A percentile compares a stretch with the other conserved stretches of the same genome.
phyloP scores from a whole-genome alignment of 305 asterid species.

The Fraxinus greggii region DNA sequence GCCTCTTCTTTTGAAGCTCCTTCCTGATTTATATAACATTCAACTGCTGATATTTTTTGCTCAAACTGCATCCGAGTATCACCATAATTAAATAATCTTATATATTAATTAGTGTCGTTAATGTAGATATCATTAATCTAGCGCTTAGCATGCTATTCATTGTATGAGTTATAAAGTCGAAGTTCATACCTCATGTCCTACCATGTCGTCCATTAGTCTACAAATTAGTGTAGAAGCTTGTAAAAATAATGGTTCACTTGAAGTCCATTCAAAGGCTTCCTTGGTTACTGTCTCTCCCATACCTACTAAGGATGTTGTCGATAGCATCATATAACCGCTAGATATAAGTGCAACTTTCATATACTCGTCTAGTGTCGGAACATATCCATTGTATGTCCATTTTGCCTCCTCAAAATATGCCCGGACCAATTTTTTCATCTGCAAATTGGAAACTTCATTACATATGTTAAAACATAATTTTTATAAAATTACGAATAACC shows the following conservation, averaged over 20 bases:
- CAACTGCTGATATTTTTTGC: not conserved
- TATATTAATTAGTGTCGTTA: too few relatives aligned
- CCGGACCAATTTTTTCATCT: slow-evolving; percentile 27
- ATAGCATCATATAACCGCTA: slow-evolving; percentile 13
- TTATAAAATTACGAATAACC: too few relatives aligned
- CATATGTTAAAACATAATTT: too few relatives aligned
- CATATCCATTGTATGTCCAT: not conserved
- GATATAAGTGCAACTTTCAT: slow-evolving; percentile 24
- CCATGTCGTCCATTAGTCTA: slow-evolving; percentile 30
- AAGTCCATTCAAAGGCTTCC: not conserved
- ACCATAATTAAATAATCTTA: too few relatives aligned
- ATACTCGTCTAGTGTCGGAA: slow-evolving; percentile 27
- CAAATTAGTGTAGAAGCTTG: slow-evolving; percentile 14
- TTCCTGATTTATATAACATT: slow-evolving; percentile 21
- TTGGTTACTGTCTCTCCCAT: not conserved
- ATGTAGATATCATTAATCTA: not conserved
- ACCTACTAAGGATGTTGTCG: not conserved
- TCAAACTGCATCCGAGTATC: not conserved
- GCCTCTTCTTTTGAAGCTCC: slow-evolving; percentile 13
- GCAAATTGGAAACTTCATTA: not conserved
- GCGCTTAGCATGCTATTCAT: too few relatives aligned
- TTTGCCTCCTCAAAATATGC: slow-evolving; percentile 15
- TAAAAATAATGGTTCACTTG: slow-evolving; percentile 15
- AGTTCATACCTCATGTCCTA: slow-evolving; percentile 17
- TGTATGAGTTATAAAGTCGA: not conserved